A percentile compares a stretch with the other conserved stretches of the same genome.
phyloP scores from a whole-genome alignment of 305 asterid genomes.

The Lippia alba region DNA sequence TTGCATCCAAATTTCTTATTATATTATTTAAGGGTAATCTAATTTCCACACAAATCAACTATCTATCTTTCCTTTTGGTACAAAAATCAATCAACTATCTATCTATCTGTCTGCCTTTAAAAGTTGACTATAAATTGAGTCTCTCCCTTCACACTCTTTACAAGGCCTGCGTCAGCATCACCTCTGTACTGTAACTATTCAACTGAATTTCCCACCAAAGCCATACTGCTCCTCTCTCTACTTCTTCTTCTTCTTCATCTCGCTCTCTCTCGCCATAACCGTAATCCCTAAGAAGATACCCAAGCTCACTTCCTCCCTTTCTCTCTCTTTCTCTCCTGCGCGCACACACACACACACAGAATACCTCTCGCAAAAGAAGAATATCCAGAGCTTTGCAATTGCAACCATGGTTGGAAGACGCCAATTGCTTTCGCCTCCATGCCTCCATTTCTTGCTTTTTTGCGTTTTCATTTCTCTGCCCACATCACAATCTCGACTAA shows the following conservation, averaged over 20 bases:
- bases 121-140: too few relatives aligned
- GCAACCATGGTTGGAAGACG: slow-evolving; percentile 46
- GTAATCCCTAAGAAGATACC: background rate
- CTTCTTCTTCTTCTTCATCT: slow-evolving; percentile 29
- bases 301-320: too few relatives aligned
- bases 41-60: too few relatives aligned
- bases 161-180: too few relatives aligned
- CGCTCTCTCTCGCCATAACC: slow-evolving; percentile 16
- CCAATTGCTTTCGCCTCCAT: slow-evolving; percentile 28
- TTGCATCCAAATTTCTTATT: too few relatives aligned
- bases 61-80: too few relatives aligned
- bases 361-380: slow-evolving; percentile 18
- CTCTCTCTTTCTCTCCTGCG: background rate
- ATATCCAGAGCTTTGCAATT: slow-evolving; percentile 21
- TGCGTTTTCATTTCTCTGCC: slow-evolving; percentile 37
- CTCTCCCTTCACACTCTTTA: too few relatives aligned
- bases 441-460: slow-evolving; percentile 36
- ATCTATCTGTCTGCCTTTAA: too few relatives aligned
- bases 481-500: slow-evolving; percentile 44
- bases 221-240: slow-evolving; percentile 39
- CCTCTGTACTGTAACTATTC: too few relatives aligned
- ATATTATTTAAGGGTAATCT: too few relatives aligned
- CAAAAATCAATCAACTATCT: too few relatives aligned
- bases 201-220: slow-evolving; percentile 79
- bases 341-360: background rate